Percentiles rank a stretch among this genome's conserved stretches.
These are phyloP conservation scores for Blakeslea trispora DNA, from an alignment of 371 early-diverging fungal species.

Conservation along the genomic window DNA sequence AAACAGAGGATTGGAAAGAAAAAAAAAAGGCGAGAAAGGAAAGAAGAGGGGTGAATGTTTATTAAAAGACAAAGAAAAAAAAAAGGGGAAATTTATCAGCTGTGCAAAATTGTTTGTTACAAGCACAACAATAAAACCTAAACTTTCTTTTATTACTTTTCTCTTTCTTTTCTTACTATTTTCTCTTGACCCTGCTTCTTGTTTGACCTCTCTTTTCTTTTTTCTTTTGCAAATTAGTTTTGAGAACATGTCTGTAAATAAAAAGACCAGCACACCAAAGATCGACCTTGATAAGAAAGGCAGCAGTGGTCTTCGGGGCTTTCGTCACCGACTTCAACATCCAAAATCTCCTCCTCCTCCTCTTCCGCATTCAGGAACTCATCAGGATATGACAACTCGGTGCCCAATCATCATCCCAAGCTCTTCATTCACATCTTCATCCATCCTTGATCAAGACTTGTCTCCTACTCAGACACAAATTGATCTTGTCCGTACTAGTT, in stretches of 20 bases:
- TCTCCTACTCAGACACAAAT: slow-evolving; percentile 38
- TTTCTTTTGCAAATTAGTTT: not conserved
- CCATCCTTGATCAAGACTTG: slow-evolving; percentile 1
- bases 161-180: not conserved
- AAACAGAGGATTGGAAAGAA: too few species aligned
- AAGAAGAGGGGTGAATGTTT: too few species aligned
- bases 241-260: not conserved
- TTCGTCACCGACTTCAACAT: slow-evolving; percentile 2
- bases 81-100: too few species aligned
- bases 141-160: not conserved
- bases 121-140: too few species aligned
- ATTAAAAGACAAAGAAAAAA: too few species aligned
- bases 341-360: slow-evolving; percentile 8
- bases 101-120: too few species aligned
- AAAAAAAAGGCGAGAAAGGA: too few species aligned
- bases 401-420: slow-evolving; percentile 4
- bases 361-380: not conserved
- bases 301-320: too few species aligned
- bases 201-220: slow-evolving; percentile 2
- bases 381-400: not conserved
- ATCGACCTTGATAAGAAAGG: too few species aligned
- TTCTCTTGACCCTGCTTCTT: not conserved
- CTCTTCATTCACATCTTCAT: slow-evolving; percentile 1
- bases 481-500: slow-evolving; percentile 37
- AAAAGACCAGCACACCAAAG: not conserved